phyloP scores from a whole-genome alignment of 371 early-diverging fungal genomes.

The Phascolomyces articulosus region DNA sequence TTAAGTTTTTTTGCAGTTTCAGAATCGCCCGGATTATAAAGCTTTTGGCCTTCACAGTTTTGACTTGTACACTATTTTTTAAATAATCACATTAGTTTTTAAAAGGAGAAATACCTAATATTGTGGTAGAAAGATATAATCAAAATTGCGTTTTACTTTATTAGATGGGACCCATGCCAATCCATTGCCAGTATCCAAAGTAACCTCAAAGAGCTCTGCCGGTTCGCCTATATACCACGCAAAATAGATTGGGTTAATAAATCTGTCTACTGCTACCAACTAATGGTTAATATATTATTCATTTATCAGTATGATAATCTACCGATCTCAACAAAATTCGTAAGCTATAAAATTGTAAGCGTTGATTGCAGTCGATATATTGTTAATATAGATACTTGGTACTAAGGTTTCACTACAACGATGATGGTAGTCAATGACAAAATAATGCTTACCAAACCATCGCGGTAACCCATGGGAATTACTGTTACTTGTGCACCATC shows the following conservation, averaged over 20 bases:
- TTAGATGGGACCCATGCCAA: background rate
- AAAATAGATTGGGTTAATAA: background rate
- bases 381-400: too few species aligned
- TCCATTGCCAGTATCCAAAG: background rate
- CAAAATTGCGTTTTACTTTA: too few species aligned
- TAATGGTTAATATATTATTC: too few species aligned
- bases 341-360: background rate
- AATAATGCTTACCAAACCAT: background rate
- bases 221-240: background rate
- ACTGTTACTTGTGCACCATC: background rate
- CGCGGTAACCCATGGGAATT: background rate
- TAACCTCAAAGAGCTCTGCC: background rate
- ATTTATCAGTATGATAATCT: background rate
- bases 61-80: background rate
- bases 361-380: background rate
- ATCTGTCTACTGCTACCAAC: too few species aligned
- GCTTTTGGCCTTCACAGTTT: conserved; percentile 3
- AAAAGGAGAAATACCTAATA: too few species aligned
- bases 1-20: background rate
- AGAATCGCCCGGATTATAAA: background rate
- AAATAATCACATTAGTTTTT: too few species aligned
- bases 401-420: too few species aligned
- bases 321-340: background rate
- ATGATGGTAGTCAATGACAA: too few species aligned
- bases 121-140: too few species aligned